Conservation (phyloP, 148 eudicot genomes). For the Beta vulgaris region DNA sequence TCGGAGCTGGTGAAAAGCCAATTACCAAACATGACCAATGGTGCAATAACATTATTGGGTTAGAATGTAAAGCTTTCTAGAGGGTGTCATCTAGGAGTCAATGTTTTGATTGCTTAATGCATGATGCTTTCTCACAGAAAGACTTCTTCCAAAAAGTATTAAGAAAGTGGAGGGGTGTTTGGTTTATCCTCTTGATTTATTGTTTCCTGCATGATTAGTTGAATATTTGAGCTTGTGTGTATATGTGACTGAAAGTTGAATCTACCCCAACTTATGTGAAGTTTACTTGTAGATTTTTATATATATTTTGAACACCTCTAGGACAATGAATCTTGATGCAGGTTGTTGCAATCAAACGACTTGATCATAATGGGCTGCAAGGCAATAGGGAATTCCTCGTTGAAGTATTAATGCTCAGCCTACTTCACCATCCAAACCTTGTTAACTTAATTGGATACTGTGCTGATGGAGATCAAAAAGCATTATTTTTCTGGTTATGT, state of each 20-base stretch:
- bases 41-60: no score
- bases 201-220: background rate
- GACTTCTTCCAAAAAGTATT: background rate
- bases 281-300: no score
- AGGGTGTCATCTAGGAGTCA: background rate
- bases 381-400: constrained; percentile 77
- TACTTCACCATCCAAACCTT: constrained; percentile 73
- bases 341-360: constrained; percentile 84
- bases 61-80: no score
- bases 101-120: background rate
- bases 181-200: background rate
- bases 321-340: constrained; percentile 21
- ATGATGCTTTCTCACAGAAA: background rate
- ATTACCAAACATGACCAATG: no score
- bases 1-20: no score
- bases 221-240: background rate
- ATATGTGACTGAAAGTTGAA: background rate
- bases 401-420: constrained; percentile 68
- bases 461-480: constrained; percentile 65
- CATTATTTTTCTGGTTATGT: background rate
- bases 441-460: constrained; percentile 82
- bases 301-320: background rate
- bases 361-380: constrained; percentile 67
- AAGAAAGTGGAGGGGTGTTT: background rate
- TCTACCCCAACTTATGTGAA: background rate